Evolutionary conservation across 768 basidiomycete species (phyloP).

Genomic region (Collybiopsis confluens): DNA sequence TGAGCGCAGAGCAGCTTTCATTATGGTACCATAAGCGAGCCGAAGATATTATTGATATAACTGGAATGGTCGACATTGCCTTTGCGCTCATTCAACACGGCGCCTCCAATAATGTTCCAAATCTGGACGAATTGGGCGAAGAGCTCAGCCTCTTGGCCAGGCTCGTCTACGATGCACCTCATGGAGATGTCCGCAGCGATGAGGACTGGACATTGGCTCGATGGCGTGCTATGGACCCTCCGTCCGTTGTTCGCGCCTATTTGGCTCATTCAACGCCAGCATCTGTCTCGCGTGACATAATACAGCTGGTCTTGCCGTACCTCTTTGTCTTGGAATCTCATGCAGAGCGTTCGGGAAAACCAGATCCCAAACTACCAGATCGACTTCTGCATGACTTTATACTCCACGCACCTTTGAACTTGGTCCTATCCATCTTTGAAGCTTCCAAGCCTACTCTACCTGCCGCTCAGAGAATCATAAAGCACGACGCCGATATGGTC

Average conservation of each 20-base stretch:
- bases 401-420: slow-evolving; percentile 60
- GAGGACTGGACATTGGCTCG: slow-evolving; percentile 74
- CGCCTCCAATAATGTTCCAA: slow-evolving; percentile 72
- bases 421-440: slow-evolving; percentile 76
- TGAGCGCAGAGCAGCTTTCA: slow-evolving; percentile 49
- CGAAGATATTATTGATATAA: slow-evolving; percentile 51
- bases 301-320: slow-evolving; percentile 83
- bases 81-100: slow-evolving; percentile 81
- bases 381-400: slow-evolving; percentile 71
- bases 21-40: slow-evolving; percentile 76
- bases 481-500: slow-evolving; percentile 79
- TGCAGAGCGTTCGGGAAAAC: slow-evolving; percentile 71
- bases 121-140: slow-evolving; percentile 84
- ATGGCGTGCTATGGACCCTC: slow-evolving; percentile 70
- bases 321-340: slow-evolving; percentile 88
- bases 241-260: slow-evolving; percentile 69
- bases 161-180: slow-evolving; percentile 79
- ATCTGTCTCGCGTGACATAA: slow-evolving; percentile 63
- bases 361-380: slow-evolving; percentile 62
- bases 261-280: slow-evolving; percentile 65
- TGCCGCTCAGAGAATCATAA: slow-evolving; percentile 64
- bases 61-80: slow-evolving; percentile 77
- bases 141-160: slow-evolving; percentile 84
- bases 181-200: slow-evolving; percentile 35
- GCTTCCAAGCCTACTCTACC: slow-evolving; percentile 88